These are phyloP conservation scores for Corrigiola litoralis DNA, from an alignment of 179 eudicot species.

Conservation along the genomic window DNA sequence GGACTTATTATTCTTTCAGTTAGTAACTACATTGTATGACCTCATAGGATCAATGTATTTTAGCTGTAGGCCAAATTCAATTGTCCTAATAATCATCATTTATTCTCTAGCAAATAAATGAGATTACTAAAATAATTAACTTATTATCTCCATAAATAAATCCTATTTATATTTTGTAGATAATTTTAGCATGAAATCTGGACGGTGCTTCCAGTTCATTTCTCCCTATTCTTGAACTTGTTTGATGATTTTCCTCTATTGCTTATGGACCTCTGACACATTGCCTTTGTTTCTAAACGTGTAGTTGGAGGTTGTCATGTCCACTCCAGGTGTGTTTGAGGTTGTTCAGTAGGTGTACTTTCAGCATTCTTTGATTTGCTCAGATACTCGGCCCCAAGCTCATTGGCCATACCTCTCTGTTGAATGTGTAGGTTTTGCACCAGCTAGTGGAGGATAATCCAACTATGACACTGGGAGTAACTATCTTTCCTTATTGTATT, in stretches of 20 bases:
- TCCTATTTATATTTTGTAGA: too few species aligned
- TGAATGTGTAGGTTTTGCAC: constrained; percentile 60
- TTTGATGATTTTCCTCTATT: not conserved
- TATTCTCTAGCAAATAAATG: too few species aligned
- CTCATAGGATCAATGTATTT: too few species aligned
- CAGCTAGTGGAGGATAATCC: constrained; percentile 69
- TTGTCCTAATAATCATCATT: too few species aligned
- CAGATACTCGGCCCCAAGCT: not conserved
- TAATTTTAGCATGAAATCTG: not conserved
- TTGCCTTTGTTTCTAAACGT: constrained; percentile 10
- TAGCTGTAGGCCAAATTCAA: not conserved
- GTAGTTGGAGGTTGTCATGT: constrained; percentile 80
- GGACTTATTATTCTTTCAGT: too few species aligned
- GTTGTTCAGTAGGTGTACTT: constrained; percentile 31
- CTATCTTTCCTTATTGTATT: not conserved
- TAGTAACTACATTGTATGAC: too few species aligned
- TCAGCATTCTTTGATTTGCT: not conserved
- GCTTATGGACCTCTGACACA: constrained; percentile 15
- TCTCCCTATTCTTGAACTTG: not conserved
- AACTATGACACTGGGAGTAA: constrained; percentile 63
- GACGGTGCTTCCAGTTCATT: not conserved
- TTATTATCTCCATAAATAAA: too few species aligned
- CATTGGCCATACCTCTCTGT: constrained; percentile 10
- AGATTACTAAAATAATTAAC: too few species aligned
- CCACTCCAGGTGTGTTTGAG: constrained; percentile 89